Percentiles rank a stretch among this genome's conserved stretches.
phyloP scores from a whole-genome alignment of 208 protist genomes.

The Cochliopodium minus region DNA sequence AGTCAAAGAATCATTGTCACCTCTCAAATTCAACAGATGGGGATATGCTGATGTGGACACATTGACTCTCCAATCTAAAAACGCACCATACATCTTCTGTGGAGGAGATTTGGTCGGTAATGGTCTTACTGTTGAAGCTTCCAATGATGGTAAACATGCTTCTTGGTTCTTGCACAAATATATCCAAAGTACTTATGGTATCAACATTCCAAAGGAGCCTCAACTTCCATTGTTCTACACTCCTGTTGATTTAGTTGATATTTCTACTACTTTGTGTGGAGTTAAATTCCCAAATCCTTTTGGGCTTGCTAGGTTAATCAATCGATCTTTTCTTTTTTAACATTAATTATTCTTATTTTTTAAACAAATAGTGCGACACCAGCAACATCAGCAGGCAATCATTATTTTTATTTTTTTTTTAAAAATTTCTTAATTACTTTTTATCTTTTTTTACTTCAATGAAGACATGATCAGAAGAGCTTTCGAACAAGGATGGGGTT shows the following conservation, averaged over 20 bases:
- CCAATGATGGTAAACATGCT: slow-evolving; percentile 67
- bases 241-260: slow-evolving; percentile 50
- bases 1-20: slow-evolving; percentile 19
- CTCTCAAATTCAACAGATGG: slow-evolving; percentile 31
- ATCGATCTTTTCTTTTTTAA: no score
- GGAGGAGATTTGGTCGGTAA: slow-evolving; percentile 50
- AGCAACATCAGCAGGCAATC: slow-evolving; percentile 30
- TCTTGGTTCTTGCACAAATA: slow-evolving; percentile 55
- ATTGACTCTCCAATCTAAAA: slow-evolving; percentile 11
- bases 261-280: slow-evolving; percentile 45
- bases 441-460: slow-evolving; percentile 10
- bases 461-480: slow-evolving; percentile 28
- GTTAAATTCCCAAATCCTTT: slow-evolving; percentile 69
- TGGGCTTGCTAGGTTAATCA: slow-evolving; percentile 58
- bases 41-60: slow-evolving; percentile 35
- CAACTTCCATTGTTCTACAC: slow-evolving; percentile 52
- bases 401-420: slow-evolving; percentile 37
- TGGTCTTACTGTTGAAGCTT: slow-evolving; percentile 56
- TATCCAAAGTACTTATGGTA: slow-evolving; percentile 34
- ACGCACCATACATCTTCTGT: slow-evolving; percentile 32
- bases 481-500: slow-evolving; percentile 61
- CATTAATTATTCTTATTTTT: no score
- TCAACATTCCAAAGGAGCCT: slow-evolving; percentile 25
- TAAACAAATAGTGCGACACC: slow-evolving; percentile 51
- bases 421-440: slow-evolving; percentile 9